Base-by-base conservation (phyloP, 78 protist species). In the Monosiga brevicollis region DNA sequence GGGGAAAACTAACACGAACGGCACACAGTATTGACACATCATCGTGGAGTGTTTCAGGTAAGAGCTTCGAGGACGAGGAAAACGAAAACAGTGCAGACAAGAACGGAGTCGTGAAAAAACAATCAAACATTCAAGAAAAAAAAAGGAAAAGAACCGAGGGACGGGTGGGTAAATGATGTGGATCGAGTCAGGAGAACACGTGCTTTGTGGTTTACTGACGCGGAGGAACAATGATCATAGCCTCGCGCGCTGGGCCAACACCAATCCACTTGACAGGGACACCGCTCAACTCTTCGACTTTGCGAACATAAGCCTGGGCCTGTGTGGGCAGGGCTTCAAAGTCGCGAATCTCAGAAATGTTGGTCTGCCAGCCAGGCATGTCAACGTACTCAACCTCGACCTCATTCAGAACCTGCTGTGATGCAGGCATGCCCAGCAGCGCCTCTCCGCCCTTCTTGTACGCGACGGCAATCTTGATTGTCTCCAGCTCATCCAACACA, bases 311-410 rank as follows among this genome's bases (percentile, higher is more conserved):
- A 40, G 38, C 25, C 73, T 87, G 55, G 54, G 93, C 90, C 74
- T 83, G 71, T 35, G 25, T 87, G 71, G 97, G 97, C 37, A 94
- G 90, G 10, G 79, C 93, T 15, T 79, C 91, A 49, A 54, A 92
- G 32, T 25, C 42, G 38, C 86, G 87, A 20, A 36, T 71, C 72
- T 83, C 32, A n/a, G 87, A 70, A 71, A 81, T 86, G 76, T 34
- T 41, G 20, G 73, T 29, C 76, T 72, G n/a, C 97, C 97, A 95
- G 49, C 95, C 95, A 34, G 89, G 90, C 71, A 90, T 40, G 29
- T 88, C 73, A 40, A 87, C 91, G 81, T 95, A 95, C 77, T 84
- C 93, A 22, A 93, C 93, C 71, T 88, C 91, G 32, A 86, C 88
- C 74, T 78, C 62, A 15, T 78, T 79, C 22, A 93, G 79, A 0